Conservation (phyloP, 371 early-diverging fungal genomes). For the Phascolomyces articulosus region DNA sequence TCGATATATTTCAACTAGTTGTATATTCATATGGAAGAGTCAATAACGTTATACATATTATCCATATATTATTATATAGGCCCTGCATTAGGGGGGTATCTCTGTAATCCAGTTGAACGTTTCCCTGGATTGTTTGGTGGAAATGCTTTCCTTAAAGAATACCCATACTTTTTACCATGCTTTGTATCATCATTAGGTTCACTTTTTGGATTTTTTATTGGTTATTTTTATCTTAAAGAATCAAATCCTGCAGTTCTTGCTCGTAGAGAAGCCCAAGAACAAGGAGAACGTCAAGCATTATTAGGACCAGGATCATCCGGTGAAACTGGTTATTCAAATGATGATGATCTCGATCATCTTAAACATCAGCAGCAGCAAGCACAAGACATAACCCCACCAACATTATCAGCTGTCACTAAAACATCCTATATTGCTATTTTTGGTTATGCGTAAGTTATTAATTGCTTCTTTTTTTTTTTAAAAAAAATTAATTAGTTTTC, state of each 20-base stretch:
- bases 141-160: conserved; percentile 61
- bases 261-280: conserved; percentile 9
- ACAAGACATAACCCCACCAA: no score
- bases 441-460: conserved; percentile 46
- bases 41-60: no score
- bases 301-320: neutral
- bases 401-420: conserved; percentile 17
- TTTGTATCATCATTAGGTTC: conserved; percentile 69
- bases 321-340: neutral
- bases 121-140: conserved; percentile 75
- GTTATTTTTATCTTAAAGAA: conserved; percentile 77
- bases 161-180: conserved; percentile 91
- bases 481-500: no score
- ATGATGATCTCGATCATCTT: neutral
- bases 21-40: no score
- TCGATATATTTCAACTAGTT: no score
- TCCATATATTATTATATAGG: no score
- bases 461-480: no score
- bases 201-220: conserved; percentile 67
- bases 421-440: conserved; percentile 37
- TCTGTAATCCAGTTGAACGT: conserved; percentile 73
- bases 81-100: conserved; percentile 65
- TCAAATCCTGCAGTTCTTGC: conserved; percentile 50
- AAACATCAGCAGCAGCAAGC: conserved; percentile 1
- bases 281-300: conserved; percentile 4